Evolutionary conservation across 2,329 filamentous ascomycete genomes (phyloP), one percentile per base, ranked within the genome.

Genomic region (Anthostomella pinea): DNA sequence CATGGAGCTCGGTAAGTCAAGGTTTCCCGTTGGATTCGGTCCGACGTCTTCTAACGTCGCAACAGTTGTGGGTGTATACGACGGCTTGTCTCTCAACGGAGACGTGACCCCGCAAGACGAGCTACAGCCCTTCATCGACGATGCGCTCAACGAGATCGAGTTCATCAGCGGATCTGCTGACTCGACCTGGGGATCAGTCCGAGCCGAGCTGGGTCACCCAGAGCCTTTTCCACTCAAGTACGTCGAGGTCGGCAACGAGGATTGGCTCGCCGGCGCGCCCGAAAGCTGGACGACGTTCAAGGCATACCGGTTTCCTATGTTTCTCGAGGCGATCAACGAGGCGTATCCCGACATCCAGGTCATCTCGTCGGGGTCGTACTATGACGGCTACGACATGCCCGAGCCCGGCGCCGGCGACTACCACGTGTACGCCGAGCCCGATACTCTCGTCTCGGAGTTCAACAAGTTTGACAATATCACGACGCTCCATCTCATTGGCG

Each of bases 241-340:
- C 48, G 75, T 85, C 36, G 81, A 85, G 58, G 62, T 85, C 27
- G 81, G 82, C 40, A 85, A 85, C 54, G 81, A 85, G 54, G 81
- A 85, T 49, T 76, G 75, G 65, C 69, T 83, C 4, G 70, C 67
- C 17, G 68, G 68, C 3, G 72, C 69, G 5, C 64, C 68, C 2
- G 50, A 53, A 0, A 67, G 72, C 4, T 72, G 66, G 55, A 58
- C 67, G 2, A 67, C 71, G 5, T 74, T 70, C 50, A 66, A 69
- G 32, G 69, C 75, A 39, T 74, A 74, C 47, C 73, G 80, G 4
- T 81, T 83, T 54, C 65, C 69, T 4, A 62, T 69, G 48, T 81
- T 84, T 59, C 67, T 80, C 43, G 58, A 79, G 24, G 79, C 78
- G 11, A 78, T 83, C 59, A 68, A 65, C 28, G 62, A 63, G 19